Evolutionary conservation across 1,139 yeast species (phyloP).

Genomic region (Kodamaea anthophila): DNA sequence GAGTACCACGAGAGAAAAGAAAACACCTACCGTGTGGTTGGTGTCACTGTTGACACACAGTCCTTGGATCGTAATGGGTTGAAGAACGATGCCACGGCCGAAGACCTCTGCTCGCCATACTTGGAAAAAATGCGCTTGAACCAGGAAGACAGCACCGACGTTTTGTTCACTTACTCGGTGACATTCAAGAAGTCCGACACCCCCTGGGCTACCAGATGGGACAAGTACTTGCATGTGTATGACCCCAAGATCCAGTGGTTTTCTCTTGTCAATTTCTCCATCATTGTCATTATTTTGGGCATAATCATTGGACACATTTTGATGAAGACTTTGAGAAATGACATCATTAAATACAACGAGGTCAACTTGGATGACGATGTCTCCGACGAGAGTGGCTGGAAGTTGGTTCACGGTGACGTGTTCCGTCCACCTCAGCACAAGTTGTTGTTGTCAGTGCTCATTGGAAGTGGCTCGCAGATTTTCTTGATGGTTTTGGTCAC

Average conservation of each 20-base stretch:
- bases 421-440: conserved; percentile 77
- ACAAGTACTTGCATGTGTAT: conserved; percentile 83
- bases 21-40: conserved; percentile 78
- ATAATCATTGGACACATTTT: conserved; percentile 76
- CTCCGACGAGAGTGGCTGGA: conserved; percentile 97
- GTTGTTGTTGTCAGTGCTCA: conserved; percentile 67
- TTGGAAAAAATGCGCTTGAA: conserved; percentile 26
- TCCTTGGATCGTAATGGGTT: conserved; percentile 47
- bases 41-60: conserved; percentile 69
- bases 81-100: conserved; percentile 18
- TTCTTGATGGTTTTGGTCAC: conserved; percentile 72
- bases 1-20: conserved; percentile 79
- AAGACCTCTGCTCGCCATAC: conserved; percentile 30
- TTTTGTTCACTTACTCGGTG: conserved; percentile 42
- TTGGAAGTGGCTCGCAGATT: conserved; percentile 87
- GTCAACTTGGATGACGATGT: conserved; percentile 82
- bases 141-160: conserved; percentile 26
- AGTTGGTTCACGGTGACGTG: conserved; percentile 90
- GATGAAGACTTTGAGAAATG: conserved; percentile 74
- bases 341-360: conserved; percentile 84
- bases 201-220: conserved; percentile 99
- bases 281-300: conserved; percentile 72
- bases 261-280: conserved; percentile 76
- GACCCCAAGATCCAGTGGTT: conserved; percentile 97
- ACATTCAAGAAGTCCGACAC: conserved; percentile 61